Evolutionary conservation across 2,329 filamentous ascomycete genomes (phyloP), one percentile per base, ranked within the genome.

Genomic region (Calonectria pteridis): DNA sequence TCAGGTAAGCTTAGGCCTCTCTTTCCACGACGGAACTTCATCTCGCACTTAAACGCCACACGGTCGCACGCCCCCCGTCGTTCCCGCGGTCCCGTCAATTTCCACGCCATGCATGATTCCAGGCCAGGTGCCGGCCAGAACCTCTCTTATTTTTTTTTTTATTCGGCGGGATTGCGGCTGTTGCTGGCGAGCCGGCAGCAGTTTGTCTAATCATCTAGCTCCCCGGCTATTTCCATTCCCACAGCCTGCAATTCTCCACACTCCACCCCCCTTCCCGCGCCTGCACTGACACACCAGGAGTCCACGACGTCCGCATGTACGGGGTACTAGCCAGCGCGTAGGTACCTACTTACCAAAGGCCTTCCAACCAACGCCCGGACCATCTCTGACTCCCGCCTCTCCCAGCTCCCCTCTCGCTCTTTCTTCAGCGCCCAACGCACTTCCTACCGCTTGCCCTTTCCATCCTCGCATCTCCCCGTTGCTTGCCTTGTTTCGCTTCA

Each of bases 401-500:
- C 76, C 77, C 79, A 76, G 76, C 74, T 79, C 78, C 76, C 77
- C 74, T 77, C 69, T 77, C 63, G 66, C 51, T 79, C 76, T 71
- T 76, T 75, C 73, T 65, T 55, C 71, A 66, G 49, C 70, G 73
- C 73, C 74, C 73, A 71, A 63, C 49, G 28, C 74, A 58, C 40
- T 73, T 70, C 72, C 73, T 69, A 63, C 53, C 64, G 71, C 76
- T 72, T 77, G 67, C 73, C 71, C 75, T 73, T 67, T 72, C 66
- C 69, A 77, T 77, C 70, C 69, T 78, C 73, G 65, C 74, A 76
- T 58, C 76, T 58, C 74, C 69, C 31, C 69, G 59, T 69, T 69
- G 50, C 55, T 49, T 23, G n/a, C n/a, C 63, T 40, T 71, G 62
- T 59, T 37, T 50, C 33, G 29, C 14, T 58, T 58, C 66, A 43